phyloP scores from a whole-genome alignment of 1,284 basidiomycete genomes.

The Leccinum angustisporum region DNA sequence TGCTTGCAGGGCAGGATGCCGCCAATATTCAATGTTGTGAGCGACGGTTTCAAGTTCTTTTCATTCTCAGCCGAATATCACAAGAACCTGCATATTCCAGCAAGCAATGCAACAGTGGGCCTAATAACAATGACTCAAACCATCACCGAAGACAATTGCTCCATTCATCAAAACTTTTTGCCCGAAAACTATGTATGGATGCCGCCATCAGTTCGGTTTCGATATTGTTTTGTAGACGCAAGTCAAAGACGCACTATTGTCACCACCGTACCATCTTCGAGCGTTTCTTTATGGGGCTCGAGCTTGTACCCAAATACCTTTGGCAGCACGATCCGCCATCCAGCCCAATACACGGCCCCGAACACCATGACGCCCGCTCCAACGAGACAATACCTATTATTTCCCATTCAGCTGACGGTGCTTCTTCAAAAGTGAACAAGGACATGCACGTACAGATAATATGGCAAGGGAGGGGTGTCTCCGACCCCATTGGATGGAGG shows the following conservation, averaged over 20 bases:
- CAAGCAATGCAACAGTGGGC: not conserved
- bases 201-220: not conserved
- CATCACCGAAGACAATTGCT: not conserved
- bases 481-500: constrained; percentile 53
- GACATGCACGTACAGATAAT: constrained; percentile 46
- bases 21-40: not conserved
- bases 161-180: constrained; percentile 2
- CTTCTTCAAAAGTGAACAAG: not conserved
- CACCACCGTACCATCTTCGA: constrained; percentile 57
- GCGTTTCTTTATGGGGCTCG: constrained; percentile 45
- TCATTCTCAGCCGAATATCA: not conserved
- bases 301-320: constrained; percentile 49
- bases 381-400: constrained; percentile 51
- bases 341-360: constrained; percentile 56
- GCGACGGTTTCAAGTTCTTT: not conserved
- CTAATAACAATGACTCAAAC: not conserved
- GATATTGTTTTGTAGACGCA: not conserved
- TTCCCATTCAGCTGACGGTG: not conserved
- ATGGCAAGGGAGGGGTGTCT: constrained; percentile 59
- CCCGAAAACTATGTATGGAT: constrained; percentile 23
- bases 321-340: constrained; percentile 52
- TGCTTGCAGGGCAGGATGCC: too few relatives aligned
- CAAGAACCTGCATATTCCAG: not conserved
- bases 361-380: constrained; percentile 49
- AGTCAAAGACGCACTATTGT: constrained; percentile 43